Percentiles rank a stretch among this genome's conserved stretches.
These are phyloP conservation scores for Aurifilum marmelostoma DNA, from an alignment of 2,329 filamentous ascomycete genomes.

Conservation along the genomic window DNA sequence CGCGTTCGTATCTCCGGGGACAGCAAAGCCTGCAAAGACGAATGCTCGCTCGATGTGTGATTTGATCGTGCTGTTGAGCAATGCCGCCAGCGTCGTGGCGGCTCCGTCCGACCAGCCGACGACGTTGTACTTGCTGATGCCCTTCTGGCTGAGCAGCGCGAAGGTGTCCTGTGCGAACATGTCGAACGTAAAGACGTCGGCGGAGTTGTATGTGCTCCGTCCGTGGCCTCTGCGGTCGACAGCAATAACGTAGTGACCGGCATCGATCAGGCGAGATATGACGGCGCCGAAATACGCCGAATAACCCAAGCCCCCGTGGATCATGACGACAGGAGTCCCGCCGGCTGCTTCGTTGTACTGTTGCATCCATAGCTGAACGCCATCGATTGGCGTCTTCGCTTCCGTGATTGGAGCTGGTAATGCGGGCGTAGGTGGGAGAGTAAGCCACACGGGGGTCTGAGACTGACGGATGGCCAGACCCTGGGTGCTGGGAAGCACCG, in stretches of 20 bases:
- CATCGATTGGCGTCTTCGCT: not conserved
- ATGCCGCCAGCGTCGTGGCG: conserved; percentile 42
- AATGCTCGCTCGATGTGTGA: conserved; percentile 44
- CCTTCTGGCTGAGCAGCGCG: conserved; percentile 36
- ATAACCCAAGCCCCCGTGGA: conserved; percentile 48
- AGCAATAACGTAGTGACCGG: conserved; percentile 44
- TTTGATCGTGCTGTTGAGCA: conserved; percentile 39
- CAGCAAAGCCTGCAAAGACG: conserved; percentile 42
- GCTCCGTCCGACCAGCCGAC: conserved; percentile 49
- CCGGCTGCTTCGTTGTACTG: conserved; percentile 30
- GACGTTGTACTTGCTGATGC: conserved; percentile 39
- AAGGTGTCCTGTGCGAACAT: conserved; percentile 43
- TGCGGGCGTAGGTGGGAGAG: conserved; percentile 3
- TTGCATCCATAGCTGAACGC: conserved; percentile 5
- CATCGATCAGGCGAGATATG: conserved; percentile 39
- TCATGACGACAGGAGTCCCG: conserved; percentile 42
- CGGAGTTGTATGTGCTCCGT: conserved; percentile 41
- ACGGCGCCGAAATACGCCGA: conserved; percentile 47
- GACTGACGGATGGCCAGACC: not conserved
- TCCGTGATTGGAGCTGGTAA: not conserved
- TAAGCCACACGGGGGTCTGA: not conserved
- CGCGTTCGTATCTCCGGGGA: conserved; percentile 40
- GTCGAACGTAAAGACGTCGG: conserved; percentile 44
- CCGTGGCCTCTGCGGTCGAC: conserved; percentile 48
- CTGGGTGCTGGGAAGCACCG: not conserved